These are phyloP conservation scores for Pseudogymnoascus sp. DNA, from an alignment of 2,329 filamentous ascomycete species.

Conservation along the genomic window DNA sequence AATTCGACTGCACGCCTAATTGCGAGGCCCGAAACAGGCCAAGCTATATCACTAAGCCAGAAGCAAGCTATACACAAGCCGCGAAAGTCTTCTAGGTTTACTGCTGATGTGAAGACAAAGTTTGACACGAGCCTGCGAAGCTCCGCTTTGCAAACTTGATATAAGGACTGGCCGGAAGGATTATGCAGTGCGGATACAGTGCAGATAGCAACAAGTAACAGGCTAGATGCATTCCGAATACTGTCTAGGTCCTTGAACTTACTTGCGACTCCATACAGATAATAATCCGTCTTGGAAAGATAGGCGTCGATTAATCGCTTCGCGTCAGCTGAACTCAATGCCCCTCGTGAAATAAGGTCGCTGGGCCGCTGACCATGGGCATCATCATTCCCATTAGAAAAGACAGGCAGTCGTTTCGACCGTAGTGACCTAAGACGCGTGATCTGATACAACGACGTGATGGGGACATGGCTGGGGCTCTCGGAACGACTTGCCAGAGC, in stretches of 20 bases:
- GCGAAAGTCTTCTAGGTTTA: slow-evolving; percentile 44
- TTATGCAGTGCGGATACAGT: slow-evolving; percentile 53
- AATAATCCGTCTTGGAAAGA: slow-evolving; percentile 38
- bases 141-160: slow-evolving; percentile 44
- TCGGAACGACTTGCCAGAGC: background rate
- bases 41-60: slow-evolving; percentile 47
- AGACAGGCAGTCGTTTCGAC: slow-evolving; percentile 9
- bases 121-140: slow-evolving; percentile 45
- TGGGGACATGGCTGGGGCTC: slow-evolving; percentile 32
- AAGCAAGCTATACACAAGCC: slow-evolving; percentile 48
- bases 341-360: slow-evolving; percentile 45
- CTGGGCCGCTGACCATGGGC: background rate
- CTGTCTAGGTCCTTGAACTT: slow-evolving; percentile 39
- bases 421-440: slow-evolving; percentile 36
- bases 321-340: slow-evolving; percentile 37
- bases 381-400: background rate
- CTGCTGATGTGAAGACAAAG: slow-evolving; percentile 44
- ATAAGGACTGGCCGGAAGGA: slow-evolving; percentile 43
- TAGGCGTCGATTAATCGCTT: slow-evolving; percentile 36
- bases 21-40: slow-evolving; percentile 37
- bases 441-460: slow-evolving; percentile 43
- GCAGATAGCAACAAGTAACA: slow-evolving; percentile 48
- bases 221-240: slow-evolving; percentile 45
- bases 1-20: slow-evolving; percentile 41
- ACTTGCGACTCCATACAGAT: slow-evolving; percentile 43